These are phyloP conservation scores for Coccomyxa subellipsoidea DNA, from an alignment of 163 green algal genomes.

Conservation along the genomic window DNA sequence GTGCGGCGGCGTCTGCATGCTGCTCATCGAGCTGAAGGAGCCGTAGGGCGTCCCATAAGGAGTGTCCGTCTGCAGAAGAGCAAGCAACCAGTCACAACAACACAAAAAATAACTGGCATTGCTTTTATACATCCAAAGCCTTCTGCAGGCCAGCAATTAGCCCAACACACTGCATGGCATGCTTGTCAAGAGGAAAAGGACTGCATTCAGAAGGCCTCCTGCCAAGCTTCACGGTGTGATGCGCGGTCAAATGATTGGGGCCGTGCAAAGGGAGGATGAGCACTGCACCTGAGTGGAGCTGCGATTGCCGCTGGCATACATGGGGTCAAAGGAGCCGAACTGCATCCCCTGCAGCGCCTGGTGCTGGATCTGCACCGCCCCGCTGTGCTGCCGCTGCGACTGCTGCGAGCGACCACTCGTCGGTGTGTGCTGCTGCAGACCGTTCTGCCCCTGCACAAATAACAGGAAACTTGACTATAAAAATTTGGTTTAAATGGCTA, in stretches of 20 bases:
- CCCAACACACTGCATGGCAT: no score
- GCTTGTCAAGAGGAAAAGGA: no score
- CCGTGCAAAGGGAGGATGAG: neutral
- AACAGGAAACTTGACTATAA: no score
- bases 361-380: neutral
- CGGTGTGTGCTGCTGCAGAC: conserved; percentile 1
- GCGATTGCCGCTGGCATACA: neutral
- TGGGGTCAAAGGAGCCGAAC: neutral
- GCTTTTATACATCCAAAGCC: no score
- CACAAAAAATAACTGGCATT: no score
- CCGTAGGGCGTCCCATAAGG: conserved; percentile 1
- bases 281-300: neutral
- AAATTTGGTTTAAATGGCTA: no score
- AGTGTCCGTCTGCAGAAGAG: neutral
- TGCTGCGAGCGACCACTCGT: neutral
- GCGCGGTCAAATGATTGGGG: no score
- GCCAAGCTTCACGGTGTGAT: no score
- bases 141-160: no score
- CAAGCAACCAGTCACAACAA: conserved; percentile 8
- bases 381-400: neutral
- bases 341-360: conserved; percentile 4
- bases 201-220: no score
- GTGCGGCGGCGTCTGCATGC: neutral
- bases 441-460: neutral
- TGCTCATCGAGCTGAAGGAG: conserved; percentile 5